A percentile compares a stretch with the other conserved stretches of the same genome.
phyloP scores from a whole-genome alignment of 495 filamentous ascomycete species.

The Amniculicola lignicola region DNA sequence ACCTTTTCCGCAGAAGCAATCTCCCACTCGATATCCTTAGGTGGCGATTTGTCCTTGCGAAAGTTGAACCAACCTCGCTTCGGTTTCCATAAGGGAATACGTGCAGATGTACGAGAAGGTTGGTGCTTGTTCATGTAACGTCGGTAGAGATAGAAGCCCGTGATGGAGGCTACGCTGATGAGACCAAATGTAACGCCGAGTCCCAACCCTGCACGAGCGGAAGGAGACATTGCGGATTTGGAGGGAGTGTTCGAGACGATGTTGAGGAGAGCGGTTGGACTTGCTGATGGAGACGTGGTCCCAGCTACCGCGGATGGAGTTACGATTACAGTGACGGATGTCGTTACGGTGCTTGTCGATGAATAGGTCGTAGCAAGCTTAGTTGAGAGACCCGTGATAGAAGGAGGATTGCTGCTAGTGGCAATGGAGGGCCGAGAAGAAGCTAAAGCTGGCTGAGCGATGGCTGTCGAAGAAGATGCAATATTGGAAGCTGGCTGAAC shows the following conservation, averaged over 20 bases:
- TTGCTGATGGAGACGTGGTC: not conserved
- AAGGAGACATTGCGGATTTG: constrained; percentile 12
- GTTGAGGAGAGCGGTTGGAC: not conserved
- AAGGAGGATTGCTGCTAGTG: not conserved
- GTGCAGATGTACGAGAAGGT: no score
- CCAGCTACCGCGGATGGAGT: not conserved
- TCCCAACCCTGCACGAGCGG: constrained; percentile 19
- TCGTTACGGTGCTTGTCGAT: not conserved
- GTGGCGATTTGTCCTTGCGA: not conserved
- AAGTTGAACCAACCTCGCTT: no score
- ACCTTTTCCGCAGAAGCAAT: constrained; percentile 21
- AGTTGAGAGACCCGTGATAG: not conserved
- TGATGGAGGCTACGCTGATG: constrained; percentile 2
- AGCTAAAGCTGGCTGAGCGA: not conserved
- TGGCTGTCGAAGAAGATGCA: not conserved
- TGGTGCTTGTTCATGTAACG: no score
- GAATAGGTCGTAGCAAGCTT: no score
- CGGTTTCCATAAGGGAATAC: no score
- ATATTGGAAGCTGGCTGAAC: not conserved
- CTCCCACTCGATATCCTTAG: constrained; percentile 10
- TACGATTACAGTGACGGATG: constrained; percentile 1
- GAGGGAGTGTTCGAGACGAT: constrained; percentile 9
- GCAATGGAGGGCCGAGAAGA: not conserved
- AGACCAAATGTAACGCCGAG: constrained; percentile 22
- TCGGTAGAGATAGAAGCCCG: constrained; percentile 12